Evolutionary conservation across 768 basidiomycete genomes (phyloP), one percentile per base, ranked within the genome.

Genomic region (Russula sp.): DNA sequence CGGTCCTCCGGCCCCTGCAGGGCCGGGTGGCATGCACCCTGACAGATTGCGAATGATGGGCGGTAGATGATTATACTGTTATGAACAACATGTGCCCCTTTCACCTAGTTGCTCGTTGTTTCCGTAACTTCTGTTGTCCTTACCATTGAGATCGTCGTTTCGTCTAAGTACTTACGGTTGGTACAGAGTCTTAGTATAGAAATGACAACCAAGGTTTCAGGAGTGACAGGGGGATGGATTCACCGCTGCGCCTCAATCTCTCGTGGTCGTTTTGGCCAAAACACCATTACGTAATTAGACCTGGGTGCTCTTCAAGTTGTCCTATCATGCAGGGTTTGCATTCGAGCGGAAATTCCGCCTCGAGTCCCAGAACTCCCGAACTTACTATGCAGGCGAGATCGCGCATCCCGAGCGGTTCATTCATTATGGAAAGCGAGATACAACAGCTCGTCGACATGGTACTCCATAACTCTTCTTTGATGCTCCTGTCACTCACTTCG

Each of bases 1-100:
- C 2, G 59, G 64, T 14, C 57, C 53, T 18, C 7, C 66, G 32
- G 11, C 45, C 1, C 69, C 73, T 1, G 31, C 64, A 20, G 80
- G 81, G 20, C 85, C 87, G 48, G 84, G 79, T n/a, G 81, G 80
- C n/a, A 91, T 93, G 67, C 91, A 93, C 72, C 91, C 91, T 10
- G 91, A 93, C 74, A 82, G 91, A 62, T 69, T 89, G 73, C 80
- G 89, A 62, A 91, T 93, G 90, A 84, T 93, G 86, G 80, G 54
- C 51, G 10, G 57, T 10, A 57, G 57, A 54, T 63, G 47, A 34
- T 39, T 59, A 27, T 18, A 34, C 22, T 14, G 50, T 35, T 56
- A 11, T 37, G 34, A 57, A 35, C 40, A 50, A 22, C 50, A 20
- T 20, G 40, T 16, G 16, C 32, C 11, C 18, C n/a, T 20, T 50